Evolutionary conservation across 352 stramenopile species (phyloP), one percentile per base, ranked within the genome.

Genomic region (Paralagenidium karlingii): DNA sequence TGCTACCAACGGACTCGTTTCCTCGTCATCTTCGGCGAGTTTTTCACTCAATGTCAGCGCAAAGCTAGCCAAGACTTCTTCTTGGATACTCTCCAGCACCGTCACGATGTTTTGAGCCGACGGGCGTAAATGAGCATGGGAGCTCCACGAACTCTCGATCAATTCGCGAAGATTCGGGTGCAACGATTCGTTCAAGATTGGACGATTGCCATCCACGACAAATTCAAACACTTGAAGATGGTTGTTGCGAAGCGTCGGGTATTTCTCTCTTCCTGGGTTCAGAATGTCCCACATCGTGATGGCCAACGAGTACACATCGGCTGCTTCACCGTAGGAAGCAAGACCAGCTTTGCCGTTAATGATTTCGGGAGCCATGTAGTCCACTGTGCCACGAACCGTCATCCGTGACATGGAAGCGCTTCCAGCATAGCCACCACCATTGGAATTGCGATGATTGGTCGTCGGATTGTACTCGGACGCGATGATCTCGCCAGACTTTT

Each of bases 241-340:
- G 27, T 78, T 80, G 18, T 40, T 53, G 9, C 55, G 55, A 8
- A 43, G 45, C 2, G 39, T 26, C 1, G 63, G 60, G 29, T 62
- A 82, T 40, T 79, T 81, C 15, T 68, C 65, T 5, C 21, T 31
- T 0, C 60, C 49, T 6, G 70, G 70, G 39, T 81, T 39, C 5
- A 81, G 29, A n/a, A 90, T 60, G 25, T 88, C 68, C 68, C 74
- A 88, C 47, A 90, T 66, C 12, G 71, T 86, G 33, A 88, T 74
- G 12, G 53, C 74, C 16, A 90, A 44, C 16, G 66, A 68, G 45
- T 84, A 90, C 26, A 90, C 55, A 30, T 88, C 77, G 0, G 75
- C 71, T 22, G 65, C 63, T 34, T 87, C 66, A 13, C 46, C 68
- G 42, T 88, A 91, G 13, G 33, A 21, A 3, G 63, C 67, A 2